These are phyloP conservation scores for Pugionium dolabratum DNA, from an alignment of 345 rosid species.

Conservation along the genomic window DNA sequence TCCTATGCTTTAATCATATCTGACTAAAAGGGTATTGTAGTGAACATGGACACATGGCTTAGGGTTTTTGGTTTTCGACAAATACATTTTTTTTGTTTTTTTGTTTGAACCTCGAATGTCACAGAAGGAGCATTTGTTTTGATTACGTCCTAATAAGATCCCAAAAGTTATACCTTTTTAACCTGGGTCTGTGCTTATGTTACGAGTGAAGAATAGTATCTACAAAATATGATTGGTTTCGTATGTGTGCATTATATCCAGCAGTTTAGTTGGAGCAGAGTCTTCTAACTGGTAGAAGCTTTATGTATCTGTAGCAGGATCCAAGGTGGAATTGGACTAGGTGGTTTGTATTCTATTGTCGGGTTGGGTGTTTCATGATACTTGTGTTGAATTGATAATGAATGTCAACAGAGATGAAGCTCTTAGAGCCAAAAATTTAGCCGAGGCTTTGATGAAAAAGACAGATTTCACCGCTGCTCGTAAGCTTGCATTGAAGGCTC, in stretches of 20 bases:
- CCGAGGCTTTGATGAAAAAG: conserved; percentile 66
- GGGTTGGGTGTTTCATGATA: conserved; percentile 10
- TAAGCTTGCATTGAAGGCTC: conserved; percentile 65
- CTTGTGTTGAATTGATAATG: conserved; percentile 45
- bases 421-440: conserved; percentile 66
- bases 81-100: not conserved
- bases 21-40: not conserved
- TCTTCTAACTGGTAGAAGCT: not conserved
- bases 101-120: not conserved
- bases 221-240: not conserved
- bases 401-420: conserved; percentile 93
- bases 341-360: not conserved
- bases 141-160: not conserved
- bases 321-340: conserved; percentile 17
- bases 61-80: conserved; percentile 21
- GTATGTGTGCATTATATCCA: not conserved
- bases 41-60: conserved; percentile 11
- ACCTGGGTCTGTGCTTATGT: not conserved
- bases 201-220: not conserved
- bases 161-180: conserved; percentile 5
- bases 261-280: not conserved
- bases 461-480: conserved; percentile 66
- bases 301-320: conserved; percentile 18
- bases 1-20: conserved; percentile 14
- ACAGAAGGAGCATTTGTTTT: not conserved